phyloP scores from a whole-genome alignment of 179 eudicot species.

The Beta lomatogona region DNA sequence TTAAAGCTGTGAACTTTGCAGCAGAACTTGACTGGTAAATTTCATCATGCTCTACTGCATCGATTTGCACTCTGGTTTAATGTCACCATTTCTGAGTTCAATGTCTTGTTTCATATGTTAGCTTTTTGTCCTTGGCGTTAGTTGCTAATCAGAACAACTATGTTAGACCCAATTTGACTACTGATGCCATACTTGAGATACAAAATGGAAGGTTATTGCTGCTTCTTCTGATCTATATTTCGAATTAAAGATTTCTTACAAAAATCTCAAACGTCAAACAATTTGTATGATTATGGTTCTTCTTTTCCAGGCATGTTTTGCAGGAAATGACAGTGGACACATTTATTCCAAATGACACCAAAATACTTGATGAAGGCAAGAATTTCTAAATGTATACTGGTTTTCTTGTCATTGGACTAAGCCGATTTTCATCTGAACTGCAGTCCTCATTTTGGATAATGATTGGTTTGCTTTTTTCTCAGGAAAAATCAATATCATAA shows the following conservation, averaged over 20 bases:
- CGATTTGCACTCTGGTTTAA: slow-evolving; percentile 16
- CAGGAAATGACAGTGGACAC: slow-evolving; percentile 99
- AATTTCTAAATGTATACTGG: slow-evolving; percentile 8
- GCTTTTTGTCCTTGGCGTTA: slow-evolving; percentile 82
- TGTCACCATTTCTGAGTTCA: slow-evolving; percentile 12
- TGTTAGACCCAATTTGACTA: slow-evolving; percentile 78
- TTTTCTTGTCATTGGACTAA: background rate
- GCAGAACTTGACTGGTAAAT: slow-evolving; percentile 96
- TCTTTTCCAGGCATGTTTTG: slow-evolving; percentile 77
- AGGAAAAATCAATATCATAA: slow-evolving; percentile 92
- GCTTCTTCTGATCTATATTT: slow-evolving; percentile 2
- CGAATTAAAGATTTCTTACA: background rate
- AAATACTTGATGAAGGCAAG: slow-evolving; percentile 65
- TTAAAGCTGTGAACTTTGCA: slow-evolving; percentile 79
- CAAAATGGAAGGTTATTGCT: slow-evolving; percentile 85
- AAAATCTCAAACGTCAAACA: background rate
- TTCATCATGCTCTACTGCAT: slow-evolving; percentile 14
- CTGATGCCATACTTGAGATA: slow-evolving; percentile 74
- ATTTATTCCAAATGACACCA: slow-evolving; percentile 95
- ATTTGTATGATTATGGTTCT: background rate
- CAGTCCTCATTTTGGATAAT: slow-evolving; percentile 16
- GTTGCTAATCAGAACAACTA: slow-evolving; percentile 96
- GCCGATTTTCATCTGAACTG: slow-evolving; percentile 19
- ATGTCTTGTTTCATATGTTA: slow-evolving; percentile 25
- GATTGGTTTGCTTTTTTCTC: slow-evolving; percentile 23